Evolutionary conservation across 2,329 filamentous ascomycete genomes (phyloP).

Genomic region (Clarireedia sp.): DNA sequence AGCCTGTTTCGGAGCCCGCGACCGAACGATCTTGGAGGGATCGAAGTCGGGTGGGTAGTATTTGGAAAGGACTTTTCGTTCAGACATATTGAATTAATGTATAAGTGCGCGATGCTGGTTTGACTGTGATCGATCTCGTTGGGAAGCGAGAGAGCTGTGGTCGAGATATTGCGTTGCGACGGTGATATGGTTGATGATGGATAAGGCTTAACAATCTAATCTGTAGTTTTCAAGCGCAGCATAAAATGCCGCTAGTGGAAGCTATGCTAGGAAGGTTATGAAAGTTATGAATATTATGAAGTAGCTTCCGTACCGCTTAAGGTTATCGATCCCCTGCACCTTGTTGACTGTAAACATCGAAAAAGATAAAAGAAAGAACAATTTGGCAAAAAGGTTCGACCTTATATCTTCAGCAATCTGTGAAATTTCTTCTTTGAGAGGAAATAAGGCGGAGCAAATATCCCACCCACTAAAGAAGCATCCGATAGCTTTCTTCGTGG

Average conservation of each 20-base stretch:
- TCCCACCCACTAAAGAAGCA: too few species aligned
- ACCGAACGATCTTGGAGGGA: conserved; percentile 67
- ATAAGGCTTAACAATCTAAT: not conserved
- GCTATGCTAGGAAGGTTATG: too few species aligned
- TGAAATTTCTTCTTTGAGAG: too few species aligned
- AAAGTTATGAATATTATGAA: not conserved
- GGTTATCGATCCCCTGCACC: too few species aligned
- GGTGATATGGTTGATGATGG: not conserved
- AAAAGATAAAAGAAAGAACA: not conserved
- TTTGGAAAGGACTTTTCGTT: conserved; percentile 70
- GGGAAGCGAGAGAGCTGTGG: too few species aligned
- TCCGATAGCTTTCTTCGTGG: too few species aligned
- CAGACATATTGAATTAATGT: conserved; percentile 55
- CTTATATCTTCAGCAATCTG: too few species aligned
- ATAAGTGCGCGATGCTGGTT: not conserved
- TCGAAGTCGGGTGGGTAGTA: conserved; percentile 77
- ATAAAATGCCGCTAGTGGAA: not conserved
- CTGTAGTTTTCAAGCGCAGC: too few species aligned
- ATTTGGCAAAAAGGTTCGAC: too few species aligned
- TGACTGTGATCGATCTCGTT: not conserved
- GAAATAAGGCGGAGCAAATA: too few species aligned
- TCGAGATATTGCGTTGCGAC: too few species aligned
- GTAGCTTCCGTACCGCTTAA: not conserved
- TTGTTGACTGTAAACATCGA: not conserved
- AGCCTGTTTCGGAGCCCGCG: conserved; percentile 58